A percentile compares a stretch with the other conserved stretches of the same genome.
Conservation (phyloP, 2,329 filamentous ascomycete genomes). For the Hirsutella rhossiliensis region DNA sequence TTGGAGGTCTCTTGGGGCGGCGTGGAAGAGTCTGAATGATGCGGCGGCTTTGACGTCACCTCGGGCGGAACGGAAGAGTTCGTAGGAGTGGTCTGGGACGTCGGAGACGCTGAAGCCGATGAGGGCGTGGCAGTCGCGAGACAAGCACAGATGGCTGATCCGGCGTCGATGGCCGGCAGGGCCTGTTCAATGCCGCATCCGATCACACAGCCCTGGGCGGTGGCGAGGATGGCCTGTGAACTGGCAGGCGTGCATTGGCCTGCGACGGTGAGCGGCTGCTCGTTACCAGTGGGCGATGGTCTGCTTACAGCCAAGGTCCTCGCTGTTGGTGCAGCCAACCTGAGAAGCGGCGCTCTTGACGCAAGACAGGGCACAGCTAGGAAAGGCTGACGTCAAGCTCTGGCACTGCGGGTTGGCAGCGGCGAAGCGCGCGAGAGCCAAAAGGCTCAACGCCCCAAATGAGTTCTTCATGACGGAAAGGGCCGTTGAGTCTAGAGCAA, state of each 20-base stretch:
- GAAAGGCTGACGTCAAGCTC: slow-evolving; percentile 10
- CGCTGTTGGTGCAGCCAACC: slow-evolving; percentile 11
- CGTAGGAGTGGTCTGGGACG: background rate
- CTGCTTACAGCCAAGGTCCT: slow-evolving; percentile 11
- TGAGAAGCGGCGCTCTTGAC: slow-evolving; percentile 9
- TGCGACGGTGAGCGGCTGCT: slow-evolving; percentile 2
- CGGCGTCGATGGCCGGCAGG: slow-evolving; percentile 8
- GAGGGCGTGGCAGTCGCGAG: slow-evolving; percentile 4
- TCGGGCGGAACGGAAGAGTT: background rate
- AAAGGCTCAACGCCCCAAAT: slow-evolving; percentile 4
- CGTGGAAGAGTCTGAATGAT: background rate
- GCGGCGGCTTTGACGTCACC: background rate
- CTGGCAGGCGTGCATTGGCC: slow-evolving; percentile 10
- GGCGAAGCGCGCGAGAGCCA: slow-evolving; percentile 9
- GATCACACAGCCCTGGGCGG: slow-evolving; percentile 9
- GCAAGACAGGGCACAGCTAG: slow-evolving; percentile 12
- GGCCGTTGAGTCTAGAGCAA: too few species aligned
- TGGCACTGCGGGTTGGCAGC: slow-evolving; percentile 4
- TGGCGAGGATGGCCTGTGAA: slow-evolving; percentile 7
- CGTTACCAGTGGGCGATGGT: background rate
- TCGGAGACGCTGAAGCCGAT: background rate
- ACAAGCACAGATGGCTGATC: slow-evolving; percentile 9
- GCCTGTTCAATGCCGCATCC: slow-evolving; percentile 6
- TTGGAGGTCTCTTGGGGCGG: background rate
- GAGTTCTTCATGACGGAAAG: slow-evolving; percentile 4